Percentiles rank a stretch among this genome's conserved stretches.
phyloP scores from a whole-genome alignment of 192 early-diverging fungal species.

The Backusella liffmaniae region DNA sequence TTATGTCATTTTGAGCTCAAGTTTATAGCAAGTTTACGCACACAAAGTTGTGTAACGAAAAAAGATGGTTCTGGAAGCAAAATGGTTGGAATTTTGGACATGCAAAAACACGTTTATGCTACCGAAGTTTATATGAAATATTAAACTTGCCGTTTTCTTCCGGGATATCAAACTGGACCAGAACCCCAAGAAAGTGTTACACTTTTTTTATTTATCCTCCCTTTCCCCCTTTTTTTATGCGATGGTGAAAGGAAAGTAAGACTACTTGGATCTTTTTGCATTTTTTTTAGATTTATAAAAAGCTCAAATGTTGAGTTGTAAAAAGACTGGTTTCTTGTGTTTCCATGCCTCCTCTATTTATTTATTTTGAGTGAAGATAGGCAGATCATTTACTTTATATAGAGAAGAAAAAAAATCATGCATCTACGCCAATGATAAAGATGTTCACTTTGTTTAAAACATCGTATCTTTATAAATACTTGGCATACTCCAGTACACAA shows the following conservation, averaged over 20 bases:
- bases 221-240: not conserved
- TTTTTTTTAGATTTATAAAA: too few relatives aligned
- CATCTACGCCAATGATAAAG: not conserved
- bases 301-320: too few relatives aligned
- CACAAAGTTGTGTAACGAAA: not conserved
- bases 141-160: not conserved
- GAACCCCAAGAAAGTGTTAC: not conserved
- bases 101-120: conserved; percentile 1
- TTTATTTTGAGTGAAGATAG: too few relatives aligned
- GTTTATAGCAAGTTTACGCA: not conserved
- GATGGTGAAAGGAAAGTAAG: not conserved
- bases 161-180: not conserved
- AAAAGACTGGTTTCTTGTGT: too few relatives aligned
- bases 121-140: not conserved
- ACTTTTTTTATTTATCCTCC: not conserved
- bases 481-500: too few relatives aligned
- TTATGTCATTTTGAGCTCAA: not conserved
- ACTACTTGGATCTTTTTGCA: not conserved
- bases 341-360: too few relatives aligned
- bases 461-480: too few relatives aligned
- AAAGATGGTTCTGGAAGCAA: not conserved
- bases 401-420: not conserved
- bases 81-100: too few relatives aligned
- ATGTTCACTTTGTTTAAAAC: not conserved
- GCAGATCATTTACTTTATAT: not conserved